phyloP scores from a whole-genome alignment of 495 filamentous ascomycete genomes.

The Aspergillus saccharolyticus region DNA sequence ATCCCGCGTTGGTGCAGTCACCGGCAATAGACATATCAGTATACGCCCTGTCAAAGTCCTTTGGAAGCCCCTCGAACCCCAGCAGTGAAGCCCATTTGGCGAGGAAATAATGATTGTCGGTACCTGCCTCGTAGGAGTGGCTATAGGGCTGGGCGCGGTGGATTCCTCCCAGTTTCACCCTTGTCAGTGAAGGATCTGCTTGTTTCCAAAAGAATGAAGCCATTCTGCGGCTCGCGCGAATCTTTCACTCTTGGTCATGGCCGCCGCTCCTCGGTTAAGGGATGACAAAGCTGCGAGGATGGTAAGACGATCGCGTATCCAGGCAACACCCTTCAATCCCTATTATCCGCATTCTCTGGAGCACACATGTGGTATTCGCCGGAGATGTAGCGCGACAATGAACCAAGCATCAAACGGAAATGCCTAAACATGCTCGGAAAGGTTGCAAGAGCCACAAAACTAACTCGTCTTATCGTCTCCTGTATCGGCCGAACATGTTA shows the following conservation, averaged over 20 bases:
- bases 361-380: conserved; percentile 27
- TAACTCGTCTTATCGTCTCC: background rate
- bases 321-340: conserved; percentile 12
- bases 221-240: conserved; percentile 16
- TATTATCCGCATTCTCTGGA: background rate
- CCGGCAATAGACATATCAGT: background rate
- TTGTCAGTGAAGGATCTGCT: conserved; percentile 14
- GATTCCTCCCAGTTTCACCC: conserved; percentile 36
- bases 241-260: conserved; percentile 25
- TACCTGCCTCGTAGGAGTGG: conserved; percentile 29
- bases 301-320: conserved; percentile 29
- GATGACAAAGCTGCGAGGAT: conserved; percentile 26
- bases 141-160: conserved; percentile 41
- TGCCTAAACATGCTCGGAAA: conserved; percentile 39
- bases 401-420: conserved; percentile 45
- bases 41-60: background rate
- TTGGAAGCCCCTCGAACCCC: background rate
- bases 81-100: conserved; percentile 21
- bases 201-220: conserved; percentile 16
- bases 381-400: conserved; percentile 30
- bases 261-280: conserved; percentile 25
- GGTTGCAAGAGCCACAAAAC: conserved; percentile 33
- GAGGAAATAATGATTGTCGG: conserved; percentile 30
- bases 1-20: background rate
- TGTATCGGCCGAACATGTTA: background rate